Evolutionary conservation across 768 basidiomycete genomes (phyloP), one percentile per base, ranked within the genome.

Genomic region (Macrolepiota fuliginosa): DNA sequence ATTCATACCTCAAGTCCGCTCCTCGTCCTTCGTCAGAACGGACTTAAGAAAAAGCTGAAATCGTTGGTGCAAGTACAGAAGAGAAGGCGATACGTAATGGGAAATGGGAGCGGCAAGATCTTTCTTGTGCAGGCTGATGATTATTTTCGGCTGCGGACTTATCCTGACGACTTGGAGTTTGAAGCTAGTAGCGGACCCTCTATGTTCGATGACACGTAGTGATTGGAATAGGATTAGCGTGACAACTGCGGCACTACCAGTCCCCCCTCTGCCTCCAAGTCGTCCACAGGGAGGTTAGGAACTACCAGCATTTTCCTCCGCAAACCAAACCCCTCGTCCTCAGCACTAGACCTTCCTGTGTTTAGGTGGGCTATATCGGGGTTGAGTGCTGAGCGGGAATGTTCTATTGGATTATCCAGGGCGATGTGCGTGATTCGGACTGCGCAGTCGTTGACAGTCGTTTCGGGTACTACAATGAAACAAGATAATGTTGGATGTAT

Each of bases 381-480:
- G n/a, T 65, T 77, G 0, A 90, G 91, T 0, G 66, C 81, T 25
- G 96, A 98, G 73, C 78, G 81, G 9, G 86, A 86, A 1, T 71
- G 84, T 56, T 94, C 96, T 72, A 81, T 97, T 61, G 96, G 91
- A 19, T 72, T 95, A 35, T 98, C 98, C 69, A 83, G 94, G 49
- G 95, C 95, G 0, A 72, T 98, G 72, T 92, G 91, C 65, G 92
- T 95, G 32, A 77, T 98, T 17, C 79, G 96, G 65, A 90, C 87
- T 2, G 86, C 91, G 1, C 81, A 96, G 64, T 74, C 98, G 45
- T 76, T 98, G 46, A 84, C 94, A 3, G 85, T 98, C 60, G 96
- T 95, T 1, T 87, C 86, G 64, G 96, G 96, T 74, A 98, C 96
- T 19, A 90, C 94, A 19, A 92, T 93, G n/a, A 66, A 71, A 89